Percentiles rank a stretch among this genome's conserved stretches.
Conservation (phyloP, 2,329 filamentous ascomycete species). For the Botryotinia narcissicola region DNA sequence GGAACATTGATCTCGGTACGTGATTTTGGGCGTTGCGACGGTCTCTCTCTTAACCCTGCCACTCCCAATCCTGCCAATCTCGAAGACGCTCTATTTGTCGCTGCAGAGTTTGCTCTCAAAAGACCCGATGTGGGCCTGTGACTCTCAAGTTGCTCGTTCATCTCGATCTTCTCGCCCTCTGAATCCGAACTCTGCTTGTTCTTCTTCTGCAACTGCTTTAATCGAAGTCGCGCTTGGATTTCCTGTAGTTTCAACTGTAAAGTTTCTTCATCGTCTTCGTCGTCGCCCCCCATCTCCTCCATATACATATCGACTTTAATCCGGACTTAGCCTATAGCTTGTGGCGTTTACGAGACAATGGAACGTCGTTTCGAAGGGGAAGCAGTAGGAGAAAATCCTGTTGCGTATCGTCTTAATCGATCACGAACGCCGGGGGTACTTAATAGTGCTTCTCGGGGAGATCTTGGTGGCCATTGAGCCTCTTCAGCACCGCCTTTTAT, state of each 20-base stretch:
- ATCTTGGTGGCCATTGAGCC: conserved; percentile 61
- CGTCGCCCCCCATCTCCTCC: conserved; percentile 48
- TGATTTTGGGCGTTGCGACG: conserved; percentile 35
- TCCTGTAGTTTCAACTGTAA: conserved; percentile 81
- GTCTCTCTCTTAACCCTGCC: conserved; percentile 22
- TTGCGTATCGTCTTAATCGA: conserved; percentile 66
- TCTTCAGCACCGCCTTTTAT: conserved; percentile 20
- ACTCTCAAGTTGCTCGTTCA: conserved; percentile 13
- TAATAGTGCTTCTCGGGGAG: conserved; percentile 61
- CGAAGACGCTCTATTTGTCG: conserved; percentile 32
- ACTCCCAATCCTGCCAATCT: conserved; percentile 28
- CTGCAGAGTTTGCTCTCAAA: conserved; percentile 31
- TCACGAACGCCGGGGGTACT: conserved; percentile 76
- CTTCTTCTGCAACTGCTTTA: conserved; percentile 80
- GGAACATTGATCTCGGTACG: conserved; percentile 66
- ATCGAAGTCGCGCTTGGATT: conserved; percentile 80
- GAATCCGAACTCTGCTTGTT: conserved; percentile 39
- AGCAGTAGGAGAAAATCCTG: conserved; percentile 65
- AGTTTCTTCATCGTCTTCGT: conserved; percentile 80
- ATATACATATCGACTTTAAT: conserved; percentile 38
- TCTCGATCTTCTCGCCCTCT: conserved; percentile 30
- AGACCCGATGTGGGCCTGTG: conserved; percentile 23
- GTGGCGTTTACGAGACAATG: conserved; percentile 24
- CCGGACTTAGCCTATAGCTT: conserved; percentile 25
- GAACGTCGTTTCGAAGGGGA: conserved; percentile 58